Percentiles rank a stretch among this genome's conserved stretches.
These are phyloP conservation scores for Sarocladium brachiariae DNA, from an alignment of 2,329 filamentous ascomycete species.

Conservation along the genomic window DNA sequence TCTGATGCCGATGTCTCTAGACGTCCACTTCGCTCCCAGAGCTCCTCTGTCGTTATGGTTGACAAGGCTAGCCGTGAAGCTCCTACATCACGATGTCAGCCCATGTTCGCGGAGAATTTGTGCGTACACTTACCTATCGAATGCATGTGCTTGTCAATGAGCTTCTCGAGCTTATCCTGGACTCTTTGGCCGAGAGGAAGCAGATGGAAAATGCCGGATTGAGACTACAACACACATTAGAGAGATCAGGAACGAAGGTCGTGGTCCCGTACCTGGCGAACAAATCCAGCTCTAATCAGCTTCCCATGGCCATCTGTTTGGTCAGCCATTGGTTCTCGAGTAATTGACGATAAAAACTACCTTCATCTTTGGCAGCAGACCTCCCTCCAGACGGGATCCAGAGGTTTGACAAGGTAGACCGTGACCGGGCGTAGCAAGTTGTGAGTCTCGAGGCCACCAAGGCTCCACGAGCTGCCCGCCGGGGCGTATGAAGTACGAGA, in stretches of 20 bases:
- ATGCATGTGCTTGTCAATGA: constrained; percentile 88
- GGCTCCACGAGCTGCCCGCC: neutral
- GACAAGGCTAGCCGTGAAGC: constrained; percentile 80
- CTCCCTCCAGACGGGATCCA: constrained; percentile 75
- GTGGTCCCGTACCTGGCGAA: constrained; percentile 52
- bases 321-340: too few species aligned
- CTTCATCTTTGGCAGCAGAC: constrained; percentile 47
- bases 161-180: constrained; percentile 75
- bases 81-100: constrained; percentile 34
- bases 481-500: neutral
- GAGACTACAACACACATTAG: constrained; percentile 47
- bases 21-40: constrained; percentile 82
- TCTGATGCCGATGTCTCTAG: constrained; percentile 67
- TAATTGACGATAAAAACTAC: too few species aligned
- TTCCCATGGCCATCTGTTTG: constrained; percentile 55
- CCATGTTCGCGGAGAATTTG: constrained; percentile 11
- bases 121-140: constrained; percentile 47
- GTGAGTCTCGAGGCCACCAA: neutral
- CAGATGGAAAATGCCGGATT: constrained; percentile 88
- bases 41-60: constrained; percentile 72
- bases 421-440: constrained; percentile 10
- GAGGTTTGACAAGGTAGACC: constrained; percentile 55
- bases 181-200: constrained; percentile 81
- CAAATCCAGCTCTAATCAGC: constrained; percentile 63
- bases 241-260: constrained; percentile 6